These are phyloP conservation scores for Phaeotremella skinneri DNA, from an alignment of 768 basidiomycete genomes.

Conservation along the genomic window DNA sequence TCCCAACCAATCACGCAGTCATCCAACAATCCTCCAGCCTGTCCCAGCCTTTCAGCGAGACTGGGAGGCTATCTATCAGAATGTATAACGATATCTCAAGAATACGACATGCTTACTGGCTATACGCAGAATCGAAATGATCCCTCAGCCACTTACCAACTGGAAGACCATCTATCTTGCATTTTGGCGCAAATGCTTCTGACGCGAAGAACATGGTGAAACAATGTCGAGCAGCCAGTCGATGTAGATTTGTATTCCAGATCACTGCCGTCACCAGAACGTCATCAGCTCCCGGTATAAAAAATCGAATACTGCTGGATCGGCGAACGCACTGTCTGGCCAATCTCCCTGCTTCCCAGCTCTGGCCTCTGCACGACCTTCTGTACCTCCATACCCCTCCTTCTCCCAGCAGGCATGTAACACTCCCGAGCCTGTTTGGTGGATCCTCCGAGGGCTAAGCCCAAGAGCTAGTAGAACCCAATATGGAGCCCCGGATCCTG, in stretches of 20 bases:
- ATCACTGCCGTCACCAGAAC: slow-evolving; percentile 64
- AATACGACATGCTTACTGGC: slow-evolving; percentile 54
- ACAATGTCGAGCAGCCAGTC: slow-evolving; percentile 79
- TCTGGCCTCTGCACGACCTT: slow-evolving; percentile 27
- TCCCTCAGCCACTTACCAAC: slow-evolving; percentile 84
- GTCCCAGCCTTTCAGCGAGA: slow-evolving; percentile 69
- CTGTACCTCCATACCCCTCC: slow-evolving; percentile 29
- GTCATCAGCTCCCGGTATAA: slow-evolving; percentile 67
- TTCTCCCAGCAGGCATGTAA: slow-evolving; percentile 28
- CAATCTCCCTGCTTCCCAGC: slow-evolving; percentile 24
- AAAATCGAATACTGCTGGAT: background rate
- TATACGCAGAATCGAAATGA: slow-evolving; percentile 74
- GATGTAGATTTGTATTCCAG: slow-evolving; percentile 92
- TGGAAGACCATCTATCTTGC: slow-evolving; percentile 83
- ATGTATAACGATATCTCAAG: background rate
- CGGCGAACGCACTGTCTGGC: slow-evolving; percentile 37
- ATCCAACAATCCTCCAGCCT: slow-evolving; percentile 74
- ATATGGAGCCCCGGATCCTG: slow-evolving; percentile 89
- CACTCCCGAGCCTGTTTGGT: slow-evolving; percentile 37
- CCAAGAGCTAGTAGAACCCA: slow-evolving; percentile 91
- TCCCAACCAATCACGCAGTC: slow-evolving; percentile 96
- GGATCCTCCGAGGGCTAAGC: slow-evolving; percentile 64
- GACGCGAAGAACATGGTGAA: slow-evolving; percentile 96
- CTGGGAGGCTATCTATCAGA: slow-evolving; percentile 14
- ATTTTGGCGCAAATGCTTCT: slow-evolving; percentile 81